phyloP scores from a whole-genome alignment of 1,284 basidiomycete species.

The Cystobasidium sp. region DNA sequence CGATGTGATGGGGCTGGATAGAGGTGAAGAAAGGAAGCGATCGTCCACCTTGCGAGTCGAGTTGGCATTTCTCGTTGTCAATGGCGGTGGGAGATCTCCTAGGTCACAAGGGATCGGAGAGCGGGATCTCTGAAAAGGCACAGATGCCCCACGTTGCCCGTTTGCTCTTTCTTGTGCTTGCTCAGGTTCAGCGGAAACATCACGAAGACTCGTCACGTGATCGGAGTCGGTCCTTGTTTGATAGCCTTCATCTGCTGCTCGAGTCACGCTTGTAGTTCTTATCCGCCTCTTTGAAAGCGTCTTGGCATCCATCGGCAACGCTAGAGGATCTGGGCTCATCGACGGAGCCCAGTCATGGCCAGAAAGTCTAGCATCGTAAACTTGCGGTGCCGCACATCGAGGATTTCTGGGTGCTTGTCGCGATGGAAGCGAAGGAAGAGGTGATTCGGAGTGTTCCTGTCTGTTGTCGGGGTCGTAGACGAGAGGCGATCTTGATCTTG shows the following conservation, averaged over 20 bases:
- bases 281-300: neutral
- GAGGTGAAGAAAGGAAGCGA: constrained; percentile 9
- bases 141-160: neutral
- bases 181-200: constrained; percentile 2
- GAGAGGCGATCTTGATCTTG: constrained; percentile 4
- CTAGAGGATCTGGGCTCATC: constrained; percentile 7
- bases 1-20: constrained; percentile 1
- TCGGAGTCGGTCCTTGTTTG: constrained; percentile 23
- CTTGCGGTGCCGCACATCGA: neutral
- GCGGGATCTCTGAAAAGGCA: too few relatives aligned
- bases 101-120: neutral
- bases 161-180: neutral
- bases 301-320: neutral
- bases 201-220: constrained; percentile 15
- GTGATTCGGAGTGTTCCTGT: neutral
- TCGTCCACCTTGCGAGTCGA: neutral
- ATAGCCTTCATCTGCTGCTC: constrained; percentile 18
- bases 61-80: neutral
- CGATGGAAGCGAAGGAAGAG: neutral
- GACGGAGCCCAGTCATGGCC: neutral
- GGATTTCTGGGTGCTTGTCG: neutral
- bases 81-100: neutral
- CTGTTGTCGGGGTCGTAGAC: neutral
- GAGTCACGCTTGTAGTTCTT: neutral
- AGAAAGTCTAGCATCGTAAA: too few relatives aligned